Evolutionary conservation across 2,329 filamentous ascomycete species (phyloP).

Genomic region (Erysiphe neolycopersici): DNA sequence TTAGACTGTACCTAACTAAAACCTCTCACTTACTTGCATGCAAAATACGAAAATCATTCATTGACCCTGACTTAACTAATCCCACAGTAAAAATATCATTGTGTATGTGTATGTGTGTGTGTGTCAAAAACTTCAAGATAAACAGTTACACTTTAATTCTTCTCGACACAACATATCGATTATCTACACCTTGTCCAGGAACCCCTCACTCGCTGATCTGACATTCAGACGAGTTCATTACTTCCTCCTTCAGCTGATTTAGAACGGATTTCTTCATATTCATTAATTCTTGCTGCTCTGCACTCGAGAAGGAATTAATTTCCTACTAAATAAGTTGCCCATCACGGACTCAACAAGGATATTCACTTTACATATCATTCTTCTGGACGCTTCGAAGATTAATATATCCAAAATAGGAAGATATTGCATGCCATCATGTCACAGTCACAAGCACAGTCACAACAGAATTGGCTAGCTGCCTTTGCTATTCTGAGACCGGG

Average conservation of each 20-base stretch:
- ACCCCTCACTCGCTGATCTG: constrained; percentile 5
- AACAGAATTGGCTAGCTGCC: constrained; percentile 51
- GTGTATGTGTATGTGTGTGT: not conserved
- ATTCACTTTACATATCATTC: constrained; percentile 2
- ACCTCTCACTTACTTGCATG: constrained; percentile 2
- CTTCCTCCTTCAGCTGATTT: not conserved
- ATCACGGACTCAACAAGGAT: constrained; percentile 25
- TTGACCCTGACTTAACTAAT: not conserved
- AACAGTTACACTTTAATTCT: not conserved
- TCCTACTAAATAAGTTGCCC: constrained; percentile 17
- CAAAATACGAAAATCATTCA: not conserved
- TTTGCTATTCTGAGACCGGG: constrained; percentile 85
- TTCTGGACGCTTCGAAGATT: constrained; percentile 4
- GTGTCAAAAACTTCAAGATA: not conserved
- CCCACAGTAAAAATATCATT: not conserved
- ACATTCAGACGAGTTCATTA: constrained; percentile 1
- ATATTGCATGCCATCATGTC: constrained; percentile 34
- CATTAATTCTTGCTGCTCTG: not conserved
- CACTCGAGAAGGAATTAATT: not conserved
- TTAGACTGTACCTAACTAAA: constrained; percentile 7
- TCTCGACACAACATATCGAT: constrained; percentile 1
- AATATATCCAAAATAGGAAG: constrained; percentile 17
- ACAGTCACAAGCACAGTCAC: constrained; percentile 18
- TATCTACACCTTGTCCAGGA: constrained; percentile 3
- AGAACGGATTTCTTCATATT: not conserved